A percentile compares a stretch with the other conserved stretches of the same genome.
phyloP scores from a whole-genome alignment of 495 filamentous ascomycete genomes.

The Lasiosphaeria hispida region DNA sequence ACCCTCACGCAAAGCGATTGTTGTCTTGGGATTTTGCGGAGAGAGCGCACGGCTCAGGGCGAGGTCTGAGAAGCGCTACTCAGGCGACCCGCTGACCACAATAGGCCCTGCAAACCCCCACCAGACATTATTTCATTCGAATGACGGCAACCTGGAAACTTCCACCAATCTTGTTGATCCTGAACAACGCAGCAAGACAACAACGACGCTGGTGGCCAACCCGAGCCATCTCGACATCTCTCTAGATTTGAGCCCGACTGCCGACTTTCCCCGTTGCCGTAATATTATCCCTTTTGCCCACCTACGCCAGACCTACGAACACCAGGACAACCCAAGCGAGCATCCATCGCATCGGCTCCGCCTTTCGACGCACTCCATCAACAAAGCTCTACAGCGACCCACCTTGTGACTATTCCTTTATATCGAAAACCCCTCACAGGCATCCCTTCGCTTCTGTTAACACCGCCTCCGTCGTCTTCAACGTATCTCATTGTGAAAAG shows the following conservation, averaged over 20 bases:
- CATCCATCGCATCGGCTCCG: not conserved
- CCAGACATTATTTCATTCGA: not conserved
- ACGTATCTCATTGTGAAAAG: not conserved
- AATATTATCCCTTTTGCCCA: no score
- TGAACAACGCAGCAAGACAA: constrained; percentile 4
- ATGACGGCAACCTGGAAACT: not conserved
- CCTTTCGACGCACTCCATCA: not conserved
- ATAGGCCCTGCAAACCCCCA: constrained; percentile 2
- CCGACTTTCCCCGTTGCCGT: not conserved
- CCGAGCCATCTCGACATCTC: not conserved
- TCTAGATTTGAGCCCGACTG: not conserved
- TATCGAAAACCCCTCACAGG: constrained; percentile 14
- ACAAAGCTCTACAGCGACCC: constrained; percentile 1
- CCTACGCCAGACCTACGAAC: not conserved
- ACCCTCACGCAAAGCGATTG: not conserved
- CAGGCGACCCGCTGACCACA: no score
- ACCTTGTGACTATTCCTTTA: not conserved
- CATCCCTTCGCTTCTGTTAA: constrained; percentile 2
- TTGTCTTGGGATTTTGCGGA: not conserved
- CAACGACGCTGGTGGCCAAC: not conserved
- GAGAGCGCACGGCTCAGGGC: not conserved
- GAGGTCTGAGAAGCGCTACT: not conserved
- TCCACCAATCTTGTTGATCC: not conserved
- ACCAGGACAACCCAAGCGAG: constrained; percentile 5
- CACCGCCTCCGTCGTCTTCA: not conserved